A percentile compares a stretch with the other conserved stretches of the same genome.
phyloP scores from a whole-genome alignment of 2,329 filamentous ascomycete genomes.

The Aaosphaeria pasadenensis region DNA sequence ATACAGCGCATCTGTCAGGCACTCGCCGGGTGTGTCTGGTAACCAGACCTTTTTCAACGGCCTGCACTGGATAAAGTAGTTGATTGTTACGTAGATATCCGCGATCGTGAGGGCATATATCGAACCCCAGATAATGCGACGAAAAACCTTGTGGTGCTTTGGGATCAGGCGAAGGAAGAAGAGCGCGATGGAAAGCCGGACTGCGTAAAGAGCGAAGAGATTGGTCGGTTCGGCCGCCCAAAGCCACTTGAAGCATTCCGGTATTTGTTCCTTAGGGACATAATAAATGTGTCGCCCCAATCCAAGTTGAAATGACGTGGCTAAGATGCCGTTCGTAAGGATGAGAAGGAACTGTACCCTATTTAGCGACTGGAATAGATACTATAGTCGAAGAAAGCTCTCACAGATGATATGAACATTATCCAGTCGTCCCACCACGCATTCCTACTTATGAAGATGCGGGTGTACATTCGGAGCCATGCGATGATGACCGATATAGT shows the following conservation, averaged over 20 bases:
- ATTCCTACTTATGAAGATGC: too few relatives aligned
- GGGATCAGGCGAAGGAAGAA: not conserved
- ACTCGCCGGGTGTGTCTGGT: not conserved
- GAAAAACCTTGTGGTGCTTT: not conserved
- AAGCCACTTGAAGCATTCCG: not conserved
- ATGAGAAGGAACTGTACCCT: too few relatives aligned
- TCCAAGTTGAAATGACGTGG: not conserved
- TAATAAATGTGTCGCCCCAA: not conserved
- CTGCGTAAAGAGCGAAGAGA: not conserved
- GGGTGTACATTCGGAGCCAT: too few relatives aligned
- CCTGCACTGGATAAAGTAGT: not conserved
- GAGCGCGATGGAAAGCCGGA: not conserved
- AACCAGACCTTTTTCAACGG: not conserved
- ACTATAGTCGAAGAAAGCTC: too few relatives aligned
- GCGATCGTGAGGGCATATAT: not conserved
- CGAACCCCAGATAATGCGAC: not conserved
- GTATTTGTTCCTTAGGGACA: not conserved
- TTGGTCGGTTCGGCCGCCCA: not conserved
- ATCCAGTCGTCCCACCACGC: too few relatives aligned
- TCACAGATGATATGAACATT: too few relatives aligned
- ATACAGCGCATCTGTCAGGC: not conserved
- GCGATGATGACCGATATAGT: too few relatives aligned
- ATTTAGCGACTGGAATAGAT: too few relatives aligned
- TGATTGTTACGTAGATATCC: not conserved
- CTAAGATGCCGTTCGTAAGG: not conserved